These are phyloP conservation scores for Malania oleifera DNA, from an alignment of 164 flowering plant genomes.

Conservation along the genomic window DNA sequence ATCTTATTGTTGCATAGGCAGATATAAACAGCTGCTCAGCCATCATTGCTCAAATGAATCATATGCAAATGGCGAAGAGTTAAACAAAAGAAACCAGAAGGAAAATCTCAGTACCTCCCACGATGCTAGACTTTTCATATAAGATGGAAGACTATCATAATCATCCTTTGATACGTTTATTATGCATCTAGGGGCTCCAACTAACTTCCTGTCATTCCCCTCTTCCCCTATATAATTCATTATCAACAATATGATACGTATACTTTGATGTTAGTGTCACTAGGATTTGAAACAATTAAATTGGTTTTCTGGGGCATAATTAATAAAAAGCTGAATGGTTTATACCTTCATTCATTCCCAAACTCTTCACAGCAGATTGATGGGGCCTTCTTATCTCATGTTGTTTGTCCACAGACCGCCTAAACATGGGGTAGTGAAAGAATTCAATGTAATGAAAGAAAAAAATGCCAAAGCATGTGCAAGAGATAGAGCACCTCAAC, in stretches of 20 bases:
- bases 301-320: neutral
- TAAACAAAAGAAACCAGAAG: neutral
- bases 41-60: too few relatives aligned
- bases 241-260: neutral
- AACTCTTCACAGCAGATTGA: conserved; percentile 8
- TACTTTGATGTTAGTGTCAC: neutral
- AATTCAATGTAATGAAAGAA: neutral
- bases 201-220: conserved; percentile 15
- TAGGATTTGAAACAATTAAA: neutral
- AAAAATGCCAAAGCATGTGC: neutral
- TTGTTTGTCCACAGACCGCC: conserved; percentile 6
- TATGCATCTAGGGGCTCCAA: conserved; percentile 17
- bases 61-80: neutral
- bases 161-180: conserved; percentile 52
- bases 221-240: conserved; percentile 18
- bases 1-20: too few relatives aligned
- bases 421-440: neutral
- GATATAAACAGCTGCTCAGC: too few relatives aligned
- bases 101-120: conserved; percentile 65
- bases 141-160: conserved; percentile 72
- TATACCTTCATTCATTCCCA: conserved; percentile 23
- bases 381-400: conserved; percentile 4
- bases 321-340: neutral
- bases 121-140: conserved; percentile 61
- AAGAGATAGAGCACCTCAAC: neutral